Conservation (phyloP, 2,329 filamentous ascomycete species). For the Geoglossum cookeanum region DNA sequence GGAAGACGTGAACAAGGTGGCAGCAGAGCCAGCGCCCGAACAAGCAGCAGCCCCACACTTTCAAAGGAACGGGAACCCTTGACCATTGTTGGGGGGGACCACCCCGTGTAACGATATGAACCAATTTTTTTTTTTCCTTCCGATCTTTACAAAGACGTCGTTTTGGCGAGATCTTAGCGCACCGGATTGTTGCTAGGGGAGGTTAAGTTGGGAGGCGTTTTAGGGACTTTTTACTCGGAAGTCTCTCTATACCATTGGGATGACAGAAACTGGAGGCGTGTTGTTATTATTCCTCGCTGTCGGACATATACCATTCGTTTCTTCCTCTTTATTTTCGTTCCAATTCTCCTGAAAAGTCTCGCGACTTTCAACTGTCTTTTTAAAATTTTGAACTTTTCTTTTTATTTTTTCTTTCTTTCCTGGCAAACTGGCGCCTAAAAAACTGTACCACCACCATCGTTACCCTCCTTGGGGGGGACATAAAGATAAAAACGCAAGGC, state of each 20-base stretch:
- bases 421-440: too few relatives aligned
- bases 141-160: neutral
- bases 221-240: conserved; percentile 4
- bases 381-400: too few relatives aligned
- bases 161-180: neutral
- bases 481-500: too few relatives aligned
- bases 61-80: neutral
- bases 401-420: too few relatives aligned
- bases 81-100: neutral
- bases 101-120: neutral
- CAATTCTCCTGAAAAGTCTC: too few relatives aligned
- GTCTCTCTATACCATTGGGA: neutral
- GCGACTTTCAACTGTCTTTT: too few relatives aligned
- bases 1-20: neutral
- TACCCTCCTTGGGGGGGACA: too few relatives aligned
- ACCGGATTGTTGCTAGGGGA: neutral
- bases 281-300: neutral
- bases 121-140: neutral
- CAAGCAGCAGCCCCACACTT: neutral
- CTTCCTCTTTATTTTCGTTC: too few relatives aligned
- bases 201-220: conserved; percentile 14
- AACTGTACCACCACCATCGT: too few relatives aligned
- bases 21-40: neutral
- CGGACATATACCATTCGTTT: too few relatives aligned
- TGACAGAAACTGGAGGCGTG: neutral